These are phyloP conservation scores for Talaromyces adpressus DNA, from an alignment of 495 filamentous ascomycete genomes.

Conservation along the genomic window DNA sequence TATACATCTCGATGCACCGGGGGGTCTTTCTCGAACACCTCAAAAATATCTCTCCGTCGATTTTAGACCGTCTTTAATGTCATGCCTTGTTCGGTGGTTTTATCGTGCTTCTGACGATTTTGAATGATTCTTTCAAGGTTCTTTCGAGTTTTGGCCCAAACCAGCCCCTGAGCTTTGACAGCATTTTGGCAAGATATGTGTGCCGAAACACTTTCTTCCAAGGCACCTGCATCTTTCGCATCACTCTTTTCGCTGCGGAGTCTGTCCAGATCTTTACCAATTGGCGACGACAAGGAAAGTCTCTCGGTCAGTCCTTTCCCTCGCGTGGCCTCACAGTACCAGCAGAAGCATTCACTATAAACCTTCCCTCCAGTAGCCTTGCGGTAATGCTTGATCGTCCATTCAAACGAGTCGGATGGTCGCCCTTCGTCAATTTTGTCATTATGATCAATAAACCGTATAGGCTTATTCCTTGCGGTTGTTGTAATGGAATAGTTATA, in stretches of 20 bases:
- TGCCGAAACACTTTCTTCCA: conserved; percentile 50
- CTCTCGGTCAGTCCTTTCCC: conserved; percentile 44
- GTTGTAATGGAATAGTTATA: conserved; percentile 40
- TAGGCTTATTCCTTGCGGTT: background rate
- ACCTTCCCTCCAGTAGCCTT: conserved; percentile 49
- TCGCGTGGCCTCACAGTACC: conserved; percentile 78
- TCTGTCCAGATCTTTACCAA: conserved; percentile 23
- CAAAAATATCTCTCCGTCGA: background rate
- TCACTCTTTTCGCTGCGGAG: conserved; percentile 47
- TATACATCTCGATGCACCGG: background rate
- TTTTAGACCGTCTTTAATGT: background rate
- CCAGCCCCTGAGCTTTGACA: conserved; percentile 13
- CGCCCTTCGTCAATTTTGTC: conserved; percentile 67
- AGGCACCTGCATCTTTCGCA: conserved; percentile 43
- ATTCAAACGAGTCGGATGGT: conserved; percentile 60
- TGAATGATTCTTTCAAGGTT: background rate
- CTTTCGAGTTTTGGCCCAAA: background rate
- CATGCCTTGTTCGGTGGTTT: background rate
- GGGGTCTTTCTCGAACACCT: background rate
- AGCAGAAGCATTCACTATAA: conserved; percentile 81
- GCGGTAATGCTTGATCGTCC: conserved; percentile 66
- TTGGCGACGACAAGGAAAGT: conserved; percentile 24
- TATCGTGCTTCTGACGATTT: background rate
- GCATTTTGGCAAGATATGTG: conserved; percentile 70
- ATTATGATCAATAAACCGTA: conserved; percentile 68